Evolutionary conservation across 2,329 filamentous ascomycete genomes (phyloP), one percentile per base, ranked within the genome.

Genomic region (Xylariomycetidae sp.): DNA sequence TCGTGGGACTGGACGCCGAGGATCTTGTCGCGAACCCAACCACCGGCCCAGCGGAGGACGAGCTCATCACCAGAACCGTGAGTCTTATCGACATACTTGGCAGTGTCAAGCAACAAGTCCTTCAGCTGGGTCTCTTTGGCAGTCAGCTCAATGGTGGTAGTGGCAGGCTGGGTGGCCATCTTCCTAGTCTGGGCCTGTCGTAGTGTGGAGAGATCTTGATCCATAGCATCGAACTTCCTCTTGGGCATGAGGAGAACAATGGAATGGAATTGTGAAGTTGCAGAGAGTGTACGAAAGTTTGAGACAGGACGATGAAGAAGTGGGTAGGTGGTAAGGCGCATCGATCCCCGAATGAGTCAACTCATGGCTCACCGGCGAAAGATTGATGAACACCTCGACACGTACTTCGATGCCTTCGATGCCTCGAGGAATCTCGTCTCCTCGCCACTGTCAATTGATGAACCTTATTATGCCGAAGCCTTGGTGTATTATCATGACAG

Each of bases 11-110:
- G 70, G 10, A 80, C 70, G 14, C 79, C 77, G 4, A 92, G 72
- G 3, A 92, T 72, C 62, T 87, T 89, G 65, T 94, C 87, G 25
- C 87, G 81, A 9, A 92, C 86, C 87, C 87, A 94, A 16, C 87
- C 87, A 38, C 87, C 87, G 1, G 87, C 87, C 74, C 85, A 90
- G 31, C 86, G 80, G 28, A 92, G 67, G 13, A 81, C 67, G 11
- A 82, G 57, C 14, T 80, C 71, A 44, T 80, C 69, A 11, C 62
- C 53, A 8, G 75, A 53, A 31, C 69, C 51, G 29, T 63, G 61
- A 2, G 64, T 54, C 18, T 58, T 50, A 48, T 85, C 74, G 41
- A 88, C 80, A 50, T 80, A 82, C 9, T 71, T 60, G 16, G 85
- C 86, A n/a, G 88, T 85, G 54, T 94, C 87, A 13, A 96, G 70